Evolutionary conservation across 257 asterid species (phyloP).

Genomic region (Paulownia fortunei): DNA sequence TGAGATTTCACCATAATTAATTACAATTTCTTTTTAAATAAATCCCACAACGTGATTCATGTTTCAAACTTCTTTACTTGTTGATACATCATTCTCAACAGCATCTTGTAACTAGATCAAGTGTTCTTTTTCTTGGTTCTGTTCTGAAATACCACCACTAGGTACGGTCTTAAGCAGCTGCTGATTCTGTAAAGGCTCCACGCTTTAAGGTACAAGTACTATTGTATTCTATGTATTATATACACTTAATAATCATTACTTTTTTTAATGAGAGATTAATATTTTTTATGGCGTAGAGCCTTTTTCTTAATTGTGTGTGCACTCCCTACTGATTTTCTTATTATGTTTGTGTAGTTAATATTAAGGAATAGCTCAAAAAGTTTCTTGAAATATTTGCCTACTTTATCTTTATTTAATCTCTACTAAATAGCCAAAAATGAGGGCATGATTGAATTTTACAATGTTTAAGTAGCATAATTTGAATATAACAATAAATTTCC

Average conservation of each 20-base stretch:
- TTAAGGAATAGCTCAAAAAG: too few relatives aligned
- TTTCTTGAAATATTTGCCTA: too few relatives aligned
- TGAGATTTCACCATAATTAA: background rate
- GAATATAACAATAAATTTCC: too few relatives aligned
- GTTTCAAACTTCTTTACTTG: conserved; percentile 27
- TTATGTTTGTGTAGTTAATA: background rate
- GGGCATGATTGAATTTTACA: too few relatives aligned
- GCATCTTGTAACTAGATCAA: conserved; percentile 13
- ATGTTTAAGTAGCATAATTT: too few relatives aligned
- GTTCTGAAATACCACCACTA: too few relatives aligned
- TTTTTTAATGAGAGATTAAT: too few relatives aligned
- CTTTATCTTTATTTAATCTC: too few relatives aligned
- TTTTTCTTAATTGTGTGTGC: background rate
- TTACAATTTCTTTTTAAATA: background rate
- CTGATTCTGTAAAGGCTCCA: too few relatives aligned
- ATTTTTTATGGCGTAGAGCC: background rate
- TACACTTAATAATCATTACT: background rate
- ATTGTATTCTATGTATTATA: background rate
- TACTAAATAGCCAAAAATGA: too few relatives aligned
- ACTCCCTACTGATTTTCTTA: background rate
- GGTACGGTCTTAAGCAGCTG: too few relatives aligned
- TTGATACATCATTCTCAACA: conserved; percentile 1
- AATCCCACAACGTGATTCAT: conserved; percentile 9
- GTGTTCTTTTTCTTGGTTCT: background rate
- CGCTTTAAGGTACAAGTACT: too few relatives aligned